Percentiles rank a stretch among this genome's conserved stretches.
Conservation (phyloP, 2,329 filamentous ascomycete genomes). For the Tolypocladium cylindrosporum region DNA sequence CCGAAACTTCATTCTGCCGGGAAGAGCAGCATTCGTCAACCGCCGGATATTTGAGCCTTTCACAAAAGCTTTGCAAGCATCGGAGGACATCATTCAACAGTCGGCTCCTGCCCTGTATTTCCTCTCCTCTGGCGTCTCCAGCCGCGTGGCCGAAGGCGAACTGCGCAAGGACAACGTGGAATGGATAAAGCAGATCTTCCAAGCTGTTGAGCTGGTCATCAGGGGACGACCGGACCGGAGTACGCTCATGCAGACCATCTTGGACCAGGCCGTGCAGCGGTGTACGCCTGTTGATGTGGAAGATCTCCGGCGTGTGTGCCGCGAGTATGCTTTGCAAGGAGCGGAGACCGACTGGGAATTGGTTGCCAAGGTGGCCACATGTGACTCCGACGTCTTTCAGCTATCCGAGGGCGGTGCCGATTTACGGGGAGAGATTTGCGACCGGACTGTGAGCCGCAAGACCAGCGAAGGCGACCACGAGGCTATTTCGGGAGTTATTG, state of each 20-base stretch:
- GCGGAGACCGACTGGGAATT: slow-evolving; percentile 31
- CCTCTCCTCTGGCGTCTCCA: slow-evolving; percentile 22
- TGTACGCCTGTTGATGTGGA: slow-evolving; percentile 26
- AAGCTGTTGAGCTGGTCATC: slow-evolving; percentile 18
- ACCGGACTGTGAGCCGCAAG: slow-evolving; percentile 17
- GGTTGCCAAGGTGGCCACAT: slow-evolving; percentile 27
- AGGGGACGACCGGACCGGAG: slow-evolving; percentile 13
- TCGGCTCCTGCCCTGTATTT: slow-evolving; percentile 36
- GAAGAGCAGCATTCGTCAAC: slow-evolving; percentile 35
- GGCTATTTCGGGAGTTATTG: slow-evolving; percentile 25
- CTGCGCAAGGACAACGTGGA: slow-evolving; percentile 24
- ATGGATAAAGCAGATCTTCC: slow-evolving; percentile 27
- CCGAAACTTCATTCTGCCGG: slow-evolving; percentile 40
- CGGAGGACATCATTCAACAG: slow-evolving; percentile 21
- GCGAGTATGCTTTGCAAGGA: slow-evolving; percentile 26
- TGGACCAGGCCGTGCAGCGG: slow-evolving; percentile 17
- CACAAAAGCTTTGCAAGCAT: slow-evolving; percentile 28
- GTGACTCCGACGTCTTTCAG: slow-evolving; percentile 39
- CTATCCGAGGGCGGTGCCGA: slow-evolving; percentile 25
- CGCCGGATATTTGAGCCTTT: slow-evolving; percentile 30
- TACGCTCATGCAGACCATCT: slow-evolving; percentile 17
- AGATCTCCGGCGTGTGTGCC: slow-evolving; percentile 32
- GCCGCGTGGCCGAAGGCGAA: slow-evolving; percentile 13
- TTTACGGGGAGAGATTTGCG: slow-evolving; percentile 30
- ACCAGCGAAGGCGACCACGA: slow-evolving; percentile 9